Conservation (phyloP, 164 flowering plant species). For the Cinnamomum chago region DNA sequence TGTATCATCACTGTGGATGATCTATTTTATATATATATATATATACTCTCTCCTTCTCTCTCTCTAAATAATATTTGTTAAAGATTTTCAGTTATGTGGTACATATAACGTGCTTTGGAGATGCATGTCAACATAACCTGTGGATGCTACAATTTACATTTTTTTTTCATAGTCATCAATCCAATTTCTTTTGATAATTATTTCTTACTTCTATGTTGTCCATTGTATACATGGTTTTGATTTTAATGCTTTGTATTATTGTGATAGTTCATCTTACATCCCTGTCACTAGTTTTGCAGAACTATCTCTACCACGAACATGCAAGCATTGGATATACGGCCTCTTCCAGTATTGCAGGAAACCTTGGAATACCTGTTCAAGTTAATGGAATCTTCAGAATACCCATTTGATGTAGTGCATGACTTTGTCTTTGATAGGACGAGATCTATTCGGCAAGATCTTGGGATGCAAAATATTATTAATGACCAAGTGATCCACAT, state of each 20-base stretch:
- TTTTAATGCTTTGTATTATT: not conserved
- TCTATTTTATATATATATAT: too few relatives aligned
- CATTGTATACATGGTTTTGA: not conserved
- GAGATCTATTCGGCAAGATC: constrained; percentile 89
- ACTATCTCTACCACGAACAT: constrained; percentile 46
- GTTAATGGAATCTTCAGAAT: constrained; percentile 47
- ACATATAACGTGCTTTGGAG: too few relatives aligned
- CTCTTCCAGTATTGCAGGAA: constrained; percentile 62
- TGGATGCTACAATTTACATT: not conserved
- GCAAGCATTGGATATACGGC: constrained; percentile 68
- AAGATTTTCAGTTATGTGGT: too few relatives aligned
- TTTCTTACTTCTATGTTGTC: not conserved
- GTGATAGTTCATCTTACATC: constrained; percentile 9
- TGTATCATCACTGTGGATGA: too few relatives aligned
- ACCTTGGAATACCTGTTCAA: constrained; percentile 58
- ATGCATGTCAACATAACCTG: too few relatives aligned
- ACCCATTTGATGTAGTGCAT: constrained; percentile 73
- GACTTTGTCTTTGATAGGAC: constrained; percentile 89
- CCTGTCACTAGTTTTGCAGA: constrained; percentile 76
- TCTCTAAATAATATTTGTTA: too few relatives aligned
- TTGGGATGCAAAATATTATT: constrained; percentile 69
- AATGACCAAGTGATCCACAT: constrained; percentile 42
- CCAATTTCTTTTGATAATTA: too few relatives aligned
- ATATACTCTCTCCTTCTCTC: too few relatives aligned
- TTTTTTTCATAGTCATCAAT: not conserved